phyloP scores from a whole-genome alignment of 2,329 filamentous ascomycete genomes.

The Elsinoe batatas region DNA sequence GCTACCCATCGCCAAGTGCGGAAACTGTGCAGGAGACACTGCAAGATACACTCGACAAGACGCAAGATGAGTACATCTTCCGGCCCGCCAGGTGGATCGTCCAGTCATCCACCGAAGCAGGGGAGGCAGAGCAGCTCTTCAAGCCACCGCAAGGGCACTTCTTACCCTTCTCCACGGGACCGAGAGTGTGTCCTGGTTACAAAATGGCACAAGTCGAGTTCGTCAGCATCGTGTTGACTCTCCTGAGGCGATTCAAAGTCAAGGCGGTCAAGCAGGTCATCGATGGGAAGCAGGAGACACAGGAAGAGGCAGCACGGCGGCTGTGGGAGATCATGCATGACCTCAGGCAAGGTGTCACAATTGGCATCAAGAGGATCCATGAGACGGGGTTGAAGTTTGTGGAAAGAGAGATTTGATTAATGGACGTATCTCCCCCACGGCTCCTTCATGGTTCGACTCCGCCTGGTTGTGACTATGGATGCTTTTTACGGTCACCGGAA shows the following conservation, averaged over 20 bases:
- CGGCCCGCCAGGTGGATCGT: conserved; percentile 33
- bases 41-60: not conserved
- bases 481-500: no score
- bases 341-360: not conserved
- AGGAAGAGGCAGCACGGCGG: not conserved
- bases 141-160: conserved; percentile 29
- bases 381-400: not conserved
- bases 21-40: conserved; percentile 7
- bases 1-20: conserved; percentile 20
- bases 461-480: not conserved
- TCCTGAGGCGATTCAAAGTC: conserved; percentile 25
- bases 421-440: not conserved
- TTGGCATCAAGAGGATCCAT: not conserved
- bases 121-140: conserved; percentile 21
- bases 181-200: conserved; percentile 43
- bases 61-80: conserved; percentile 29
- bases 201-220: conserved; percentile 50
- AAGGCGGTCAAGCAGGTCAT: not conserved
- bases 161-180: conserved; percentile 41
- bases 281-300: not conserved
- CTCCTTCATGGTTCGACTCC: not conserved
- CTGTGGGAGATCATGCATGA: not conserved
- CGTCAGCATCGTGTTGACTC: conserved; percentile 34
- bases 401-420: not conserved
- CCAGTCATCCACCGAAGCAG: conserved; percentile 15